Evolutionary conservation across 768 basidiomycete genomes (phyloP), one percentile per base, ranked within the genome.

Genomic region (Serendipita sp.): DNA sequence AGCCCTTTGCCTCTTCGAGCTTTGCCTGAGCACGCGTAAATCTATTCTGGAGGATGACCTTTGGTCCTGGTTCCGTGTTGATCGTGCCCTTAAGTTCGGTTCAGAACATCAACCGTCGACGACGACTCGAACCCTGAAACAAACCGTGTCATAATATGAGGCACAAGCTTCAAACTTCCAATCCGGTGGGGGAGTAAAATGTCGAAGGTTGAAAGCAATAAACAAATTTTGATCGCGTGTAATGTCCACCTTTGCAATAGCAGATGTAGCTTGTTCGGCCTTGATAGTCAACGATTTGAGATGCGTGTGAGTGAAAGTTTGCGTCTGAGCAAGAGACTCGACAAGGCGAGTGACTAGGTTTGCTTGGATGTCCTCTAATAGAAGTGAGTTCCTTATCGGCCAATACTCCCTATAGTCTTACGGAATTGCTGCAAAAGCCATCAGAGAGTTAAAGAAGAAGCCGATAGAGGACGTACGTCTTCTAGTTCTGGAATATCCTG

Each of bases 41-140:
- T 67, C 85, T 87, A 72, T 92, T 92, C 75, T 92, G 90, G 23
- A 92, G 76, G 71, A 88, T 83, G 1, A 89, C 78, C 73, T 88
- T 91, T 0, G 90, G 84, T 5, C 80, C 81, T 23, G 81, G 75
- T 41, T 91, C 90, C 11, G 85, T 72, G 70, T 76, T 84, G 73
- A 90, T 80, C 3, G 78, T 81, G 45, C 75, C 77, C 86, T 88
- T 3, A 30, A 44, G 35, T 64, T 0, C 8, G 16, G 8, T 48
- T 58, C 47, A 3, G 32, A 51, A 60, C 46, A 41, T n/a, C 32
- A 35, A 46, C 11, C 8, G 15, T 51, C 3, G 54, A 15, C 66
- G 4, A 58, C 54, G 32, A 28, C 15, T 18, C 45, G 32, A 5
- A 73, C 82, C 67, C 71, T 13, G 13, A 13, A 5, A 41, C 41